Conservation (phyloP, 495 filamentous ascomycete species). For the Jackrogersella minutella region DNA sequence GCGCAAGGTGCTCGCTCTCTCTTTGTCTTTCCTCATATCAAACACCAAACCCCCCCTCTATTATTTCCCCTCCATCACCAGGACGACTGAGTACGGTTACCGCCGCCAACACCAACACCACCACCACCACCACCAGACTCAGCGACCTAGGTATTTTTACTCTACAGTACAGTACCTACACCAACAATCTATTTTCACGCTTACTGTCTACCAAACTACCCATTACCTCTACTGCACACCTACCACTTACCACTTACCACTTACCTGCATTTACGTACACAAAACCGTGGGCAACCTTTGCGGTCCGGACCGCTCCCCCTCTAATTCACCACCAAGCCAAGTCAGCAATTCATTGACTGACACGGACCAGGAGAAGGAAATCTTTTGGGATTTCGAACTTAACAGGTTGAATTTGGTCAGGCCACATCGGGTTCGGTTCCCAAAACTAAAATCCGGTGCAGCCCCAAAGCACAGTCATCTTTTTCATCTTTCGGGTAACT, state of each 20-base stretch:
- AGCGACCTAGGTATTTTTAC: neutral
- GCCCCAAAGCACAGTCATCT: slow-evolving; percentile 40
- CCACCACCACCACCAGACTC: neutral
- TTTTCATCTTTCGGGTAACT: slow-evolving; percentile 39
- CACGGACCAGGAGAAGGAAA: slow-evolving; percentile 24
- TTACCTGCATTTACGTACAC: neutral
- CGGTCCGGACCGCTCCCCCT: slow-evolving; percentile 33
- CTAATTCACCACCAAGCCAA: slow-evolving; percentile 13
- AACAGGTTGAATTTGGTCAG: slow-evolving; percentile 31
- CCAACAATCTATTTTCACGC: slow-evolving; percentile 1
- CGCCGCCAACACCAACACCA: neutral
- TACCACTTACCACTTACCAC: neutral
- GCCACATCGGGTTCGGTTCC: slow-evolving; percentile 38
- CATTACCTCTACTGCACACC: too few species aligned
- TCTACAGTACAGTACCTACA: neutral
- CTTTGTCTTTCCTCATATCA: slow-evolving; percentile 37
- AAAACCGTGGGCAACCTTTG: slow-evolving; percentile 23
- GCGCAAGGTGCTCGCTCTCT: slow-evolving; percentile 13
- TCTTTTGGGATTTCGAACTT: slow-evolving; percentile 20
- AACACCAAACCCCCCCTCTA: slow-evolving; percentile 25
- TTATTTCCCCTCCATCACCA: slow-evolving; percentile 34
- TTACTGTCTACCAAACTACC: neutral
- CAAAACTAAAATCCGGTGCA: slow-evolving; percentile 37
- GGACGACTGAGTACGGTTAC: neutral
- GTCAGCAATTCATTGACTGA: slow-evolving; percentile 16